Evolutionary conservation across 2,329 filamentous ascomycete genomes (phyloP), one percentile per base, ranked within the genome.

Genomic region (Sporothrix variecibatus): DNA sequence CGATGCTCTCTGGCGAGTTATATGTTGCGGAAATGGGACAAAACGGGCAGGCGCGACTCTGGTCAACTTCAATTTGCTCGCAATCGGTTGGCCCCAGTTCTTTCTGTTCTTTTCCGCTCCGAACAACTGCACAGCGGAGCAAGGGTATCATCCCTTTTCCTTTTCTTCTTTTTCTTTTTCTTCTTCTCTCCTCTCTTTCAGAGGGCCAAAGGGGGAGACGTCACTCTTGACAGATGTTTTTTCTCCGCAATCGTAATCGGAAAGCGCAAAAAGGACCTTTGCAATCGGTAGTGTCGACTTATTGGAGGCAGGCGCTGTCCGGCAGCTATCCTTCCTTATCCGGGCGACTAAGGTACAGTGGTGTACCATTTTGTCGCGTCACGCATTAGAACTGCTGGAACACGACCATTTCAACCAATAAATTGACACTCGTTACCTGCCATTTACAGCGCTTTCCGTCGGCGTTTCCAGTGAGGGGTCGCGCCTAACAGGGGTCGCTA

Each of bases 371-470:
- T 34, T 34, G 34, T 34, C 34, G 34, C 34, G 34, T 34, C 34
- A 34, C n/a, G n/a, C n/a, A n/a, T n/a, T n/a, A n/a, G n/a, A n/a
- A n/a, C n/a, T 46, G 9, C 34, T 34, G 34, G 8, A 8, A 34
- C 5, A 34, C 5, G 8, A 8, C n/a, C 20, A 20, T 64, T 43
- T 15, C 60, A 7, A 46, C 38, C 62, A 43, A 28, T 65, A 17
- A 38, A 43, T 26, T 3, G 2, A 38, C 31, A 23, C 6, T 40
- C 8, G 5, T 40, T 38, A n/a, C 28, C 58, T 38, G 58, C 28
- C 58, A n/a, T 58, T 40, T 20, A 17, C 51, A 71, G 49, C 51
- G 68, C 31, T 58, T 58, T 43, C 49, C 49, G 31, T 71, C 51
- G 68, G 68, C 49, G 67, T n/a, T 31, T 58, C 62, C 20, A 56